These are phyloP conservation scores for Lactarius evosmus DNA, from an alignment of 768 basidiomycete genomes.

Conservation along the genomic window DNA sequence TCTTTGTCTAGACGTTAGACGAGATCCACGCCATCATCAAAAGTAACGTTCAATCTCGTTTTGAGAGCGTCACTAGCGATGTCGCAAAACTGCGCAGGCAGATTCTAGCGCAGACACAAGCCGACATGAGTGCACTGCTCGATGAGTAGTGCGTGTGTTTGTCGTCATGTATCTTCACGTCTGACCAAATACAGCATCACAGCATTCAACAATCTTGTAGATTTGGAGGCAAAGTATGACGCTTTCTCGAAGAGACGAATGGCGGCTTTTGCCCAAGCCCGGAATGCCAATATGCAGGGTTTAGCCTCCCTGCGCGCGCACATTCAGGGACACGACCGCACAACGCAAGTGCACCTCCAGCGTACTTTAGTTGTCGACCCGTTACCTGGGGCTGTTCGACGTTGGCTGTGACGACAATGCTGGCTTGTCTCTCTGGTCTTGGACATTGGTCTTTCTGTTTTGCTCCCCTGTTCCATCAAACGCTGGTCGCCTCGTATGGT, in stretches of 20 bases:
- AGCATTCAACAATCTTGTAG: constrained; percentile 21
- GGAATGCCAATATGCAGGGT: constrained; percentile 5
- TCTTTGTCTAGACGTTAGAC: constrained; percentile 18
- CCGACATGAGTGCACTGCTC: constrained; percentile 19
- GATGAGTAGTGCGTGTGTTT: constrained; percentile 22
- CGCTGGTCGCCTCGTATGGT: constrained; percentile 2
- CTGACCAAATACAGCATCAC: constrained; percentile 16
- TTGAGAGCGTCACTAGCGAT: constrained; percentile 20
- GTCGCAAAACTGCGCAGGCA: constrained; percentile 18
- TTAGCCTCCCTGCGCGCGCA: constrained; percentile 6
- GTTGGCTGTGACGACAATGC: constrained; percentile 17
- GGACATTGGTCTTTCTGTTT: neutral
- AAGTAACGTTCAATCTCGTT: constrained; percentile 20
- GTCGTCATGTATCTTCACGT: neutral
- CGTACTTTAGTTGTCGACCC: constrained; percentile 9
- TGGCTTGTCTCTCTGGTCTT: neutral
- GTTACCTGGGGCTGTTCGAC: constrained; percentile 16
- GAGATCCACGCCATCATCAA: constrained; percentile 20
- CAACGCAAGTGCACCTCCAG: constrained; percentile 13
- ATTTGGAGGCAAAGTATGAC: constrained; percentile 20
- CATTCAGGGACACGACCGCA: constrained; percentile 18
- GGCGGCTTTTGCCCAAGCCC: constrained; percentile 11
- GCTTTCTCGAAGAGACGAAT: constrained; percentile 19
- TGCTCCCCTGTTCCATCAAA: constrained; percentile 1
- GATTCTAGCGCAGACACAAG: constrained; percentile 18